A percentile compares a stretch with the other conserved stretches of the same genome.
Evolutionary conservation across 306 rosid genomes (phyloP).

Genomic region (Amphicarpaea edgeworthii): DNA sequence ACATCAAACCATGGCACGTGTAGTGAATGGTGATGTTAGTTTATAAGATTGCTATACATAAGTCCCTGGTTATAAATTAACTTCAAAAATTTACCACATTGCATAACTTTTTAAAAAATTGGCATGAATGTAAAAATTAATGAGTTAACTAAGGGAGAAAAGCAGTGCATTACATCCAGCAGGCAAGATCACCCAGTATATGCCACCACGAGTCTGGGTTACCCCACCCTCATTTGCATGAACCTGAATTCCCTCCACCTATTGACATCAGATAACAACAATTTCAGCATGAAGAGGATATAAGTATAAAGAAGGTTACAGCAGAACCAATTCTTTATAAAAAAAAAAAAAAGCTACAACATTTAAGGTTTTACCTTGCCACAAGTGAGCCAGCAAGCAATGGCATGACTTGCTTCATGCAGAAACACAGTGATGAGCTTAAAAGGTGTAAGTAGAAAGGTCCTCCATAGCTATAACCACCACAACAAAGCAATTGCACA

Average conservation of each 20-base stretch:
- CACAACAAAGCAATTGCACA: constrained; percentile 48
- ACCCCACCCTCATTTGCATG: constrained; percentile 91
- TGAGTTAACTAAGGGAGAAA: constrained; percentile 36
- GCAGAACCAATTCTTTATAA: too few species aligned
- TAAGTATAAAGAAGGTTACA: too few species aligned
- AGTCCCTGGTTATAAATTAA: constrained; percentile 30
- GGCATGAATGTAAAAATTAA: not conserved
- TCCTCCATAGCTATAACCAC: constrained; percentile 86
- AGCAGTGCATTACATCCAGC: constrained; percentile 86
- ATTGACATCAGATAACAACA: constrained; percentile 44
- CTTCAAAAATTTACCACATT: constrained; percentile 10
- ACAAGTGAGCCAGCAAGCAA: constrained; percentile 95
- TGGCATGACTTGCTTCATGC: constrained; percentile 94
- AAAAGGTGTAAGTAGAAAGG: constrained; percentile 83
- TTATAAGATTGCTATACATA: constrained; percentile 1
- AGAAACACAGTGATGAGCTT: constrained; percentile 97
- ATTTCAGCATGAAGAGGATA: constrained; percentile 5
- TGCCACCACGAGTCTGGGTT: constrained; percentile 93
- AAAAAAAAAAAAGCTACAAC: constrained; percentile 10
- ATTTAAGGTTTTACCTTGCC: constrained; percentile 67
- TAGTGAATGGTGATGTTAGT: constrained; percentile 23
- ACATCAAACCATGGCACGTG: constrained; percentile 25
- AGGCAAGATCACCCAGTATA: constrained; percentile 92
- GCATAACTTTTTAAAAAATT: constrained; percentile 3
- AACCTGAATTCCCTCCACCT: constrained; percentile 96